phyloP scores from a whole-genome alignment of 257 asterid genomes.

The Lavandula angustifolia region DNA sequence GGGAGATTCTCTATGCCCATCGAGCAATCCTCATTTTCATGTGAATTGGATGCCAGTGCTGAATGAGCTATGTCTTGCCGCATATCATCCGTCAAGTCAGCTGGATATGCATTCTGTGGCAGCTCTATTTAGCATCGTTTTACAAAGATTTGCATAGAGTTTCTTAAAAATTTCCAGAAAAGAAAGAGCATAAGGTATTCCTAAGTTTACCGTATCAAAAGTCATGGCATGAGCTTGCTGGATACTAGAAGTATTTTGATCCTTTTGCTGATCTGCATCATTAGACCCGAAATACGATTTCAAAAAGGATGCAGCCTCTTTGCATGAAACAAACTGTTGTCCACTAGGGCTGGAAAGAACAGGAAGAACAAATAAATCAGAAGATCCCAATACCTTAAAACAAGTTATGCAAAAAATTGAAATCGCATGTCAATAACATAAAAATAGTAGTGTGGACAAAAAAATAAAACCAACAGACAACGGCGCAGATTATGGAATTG shows the following conservation, averaged over 20 bases:
- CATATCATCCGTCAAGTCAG: conserved; percentile 32
- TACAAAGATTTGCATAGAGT: conserved; percentile 28
- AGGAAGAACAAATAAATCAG: conserved; percentile 28
- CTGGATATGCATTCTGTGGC: conserved; percentile 53
- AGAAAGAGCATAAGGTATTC: conserved; percentile 11
- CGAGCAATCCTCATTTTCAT: conserved; percentile 45
- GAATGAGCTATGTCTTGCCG: conserved; percentile 41
- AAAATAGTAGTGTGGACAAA: conserved; percentile 2
- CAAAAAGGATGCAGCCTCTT: conserved; percentile 79
- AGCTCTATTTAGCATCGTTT: conserved; percentile 34
- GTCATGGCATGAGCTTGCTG: conserved; percentile 46
- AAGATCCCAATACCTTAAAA: conserved; percentile 20
- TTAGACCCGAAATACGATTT: conserved; percentile 53
- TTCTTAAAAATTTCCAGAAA: conserved; percentile 12
- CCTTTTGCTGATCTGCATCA: conserved; percentile 45
- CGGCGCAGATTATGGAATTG: conserved; percentile 19
- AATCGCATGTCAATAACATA: conserved; percentile 13
- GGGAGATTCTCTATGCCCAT: conserved; percentile 77
- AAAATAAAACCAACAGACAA: neutral
- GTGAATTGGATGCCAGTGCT: conserved; percentile 43
- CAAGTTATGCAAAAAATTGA: conserved; percentile 17
- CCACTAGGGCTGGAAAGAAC: conserved; percentile 70
- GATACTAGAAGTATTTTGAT: conserved; percentile 47
- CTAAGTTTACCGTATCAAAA: conserved; percentile 52
- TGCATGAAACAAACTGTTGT: conserved; percentile 82